Base-by-base conservation (phyloP, 495 filamentous ascomycete genomes). In the Aspergillus bridgeri region DNA sequence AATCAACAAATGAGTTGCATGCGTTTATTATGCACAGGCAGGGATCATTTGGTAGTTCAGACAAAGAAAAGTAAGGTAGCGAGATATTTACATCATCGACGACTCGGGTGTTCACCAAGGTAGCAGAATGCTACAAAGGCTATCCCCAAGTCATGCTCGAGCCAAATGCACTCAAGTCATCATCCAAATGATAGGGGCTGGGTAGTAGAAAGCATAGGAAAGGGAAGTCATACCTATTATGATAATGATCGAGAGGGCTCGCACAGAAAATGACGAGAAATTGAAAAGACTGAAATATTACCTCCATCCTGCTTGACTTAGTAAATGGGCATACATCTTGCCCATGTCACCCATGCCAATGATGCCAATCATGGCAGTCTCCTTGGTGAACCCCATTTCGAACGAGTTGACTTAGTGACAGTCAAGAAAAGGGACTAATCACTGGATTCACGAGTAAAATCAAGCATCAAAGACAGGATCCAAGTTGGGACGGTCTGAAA, bases 131-230 rank as follows among this genome's bases (percentile, higher is more conserved):
- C 78, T 58, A 54, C 66, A 54, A 56, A 62, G 62, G 64, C 43
- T 33, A 56, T 22, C 65, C 64, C 64, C 79, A 73, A 65, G 69
- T 81, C 83, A 90, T 95, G 81, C 91, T 97, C 91, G 90, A 97
- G 92, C 92, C 92, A 97, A 97, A 97, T 97, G 92, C 92, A 89
- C 92, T 97, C 92, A 90, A 89, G 91, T 97, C 92, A 97, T 96
- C 92, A 93, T 92, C 68, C 65, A 67, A 77, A 65, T 53, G 53
- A 54, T 24, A 46, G 57, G 62, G 61, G 57, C 44, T 48, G 50
- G 49, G 53, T 62, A 65, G 29, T 46, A 54, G 48, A 54, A 53
- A 61, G 47, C 64, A 25, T 56, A 51, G 42, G 50, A 50, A 61
- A 51, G 53, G 60, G 56, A 56, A 60, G 17, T 65, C 71, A 75